Percentiles rank a stretch among this genome's conserved stretches.
Conservation (phyloP, 345 rosid species). For the Limnanthes douglasii region DNA sequence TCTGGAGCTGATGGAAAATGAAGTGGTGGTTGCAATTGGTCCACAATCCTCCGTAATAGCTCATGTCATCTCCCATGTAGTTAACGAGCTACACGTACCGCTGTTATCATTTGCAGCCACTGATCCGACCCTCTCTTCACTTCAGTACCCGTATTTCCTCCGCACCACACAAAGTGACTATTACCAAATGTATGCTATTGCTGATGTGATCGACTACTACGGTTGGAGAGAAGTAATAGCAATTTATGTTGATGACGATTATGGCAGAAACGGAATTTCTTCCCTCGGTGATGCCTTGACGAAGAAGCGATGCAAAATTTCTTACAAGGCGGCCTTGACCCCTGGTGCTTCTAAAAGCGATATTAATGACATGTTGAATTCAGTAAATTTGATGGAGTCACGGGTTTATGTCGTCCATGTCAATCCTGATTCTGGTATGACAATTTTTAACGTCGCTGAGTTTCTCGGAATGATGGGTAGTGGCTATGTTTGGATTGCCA, state of each 20-base stretch:
- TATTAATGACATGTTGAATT: conserved; percentile 37
- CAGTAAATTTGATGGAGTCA: conserved; percentile 61
- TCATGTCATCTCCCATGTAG: conserved; percentile 66
- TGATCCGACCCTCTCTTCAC: conserved; percentile 42
- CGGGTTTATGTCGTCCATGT: conserved; percentile 84
- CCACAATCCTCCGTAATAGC: conserved; percentile 94
- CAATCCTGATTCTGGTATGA: conserved; percentile 74
- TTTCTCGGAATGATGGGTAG: conserved; percentile 47
- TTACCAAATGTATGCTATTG: conserved; percentile 79
- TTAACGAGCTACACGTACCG: conserved; percentile 57
- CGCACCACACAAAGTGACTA: conserved; percentile 48
- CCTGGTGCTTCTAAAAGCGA: conserved; percentile 30
- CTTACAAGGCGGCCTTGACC: conserved; percentile 58
- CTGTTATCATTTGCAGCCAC: conserved; percentile 63
- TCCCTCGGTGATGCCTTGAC: conserved; percentile 64
- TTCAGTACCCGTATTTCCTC: conserved; percentile 45
- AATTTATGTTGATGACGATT: conserved; percentile 81
- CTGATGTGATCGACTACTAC: conserved; percentile 45
- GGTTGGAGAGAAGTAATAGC: conserved; percentile 80
- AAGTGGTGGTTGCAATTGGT: conserved; percentile 61
- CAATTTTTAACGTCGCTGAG: conserved; percentile 51
- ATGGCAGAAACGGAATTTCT: conserved; percentile 74
- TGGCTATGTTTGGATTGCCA: conserved; percentile 91
- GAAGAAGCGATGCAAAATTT: conserved; percentile 52
- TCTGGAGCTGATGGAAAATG: conserved; percentile 70